phyloP scores from a whole-genome alignment of 306 rosid genomes.

The Dryas octopetala region DNA sequence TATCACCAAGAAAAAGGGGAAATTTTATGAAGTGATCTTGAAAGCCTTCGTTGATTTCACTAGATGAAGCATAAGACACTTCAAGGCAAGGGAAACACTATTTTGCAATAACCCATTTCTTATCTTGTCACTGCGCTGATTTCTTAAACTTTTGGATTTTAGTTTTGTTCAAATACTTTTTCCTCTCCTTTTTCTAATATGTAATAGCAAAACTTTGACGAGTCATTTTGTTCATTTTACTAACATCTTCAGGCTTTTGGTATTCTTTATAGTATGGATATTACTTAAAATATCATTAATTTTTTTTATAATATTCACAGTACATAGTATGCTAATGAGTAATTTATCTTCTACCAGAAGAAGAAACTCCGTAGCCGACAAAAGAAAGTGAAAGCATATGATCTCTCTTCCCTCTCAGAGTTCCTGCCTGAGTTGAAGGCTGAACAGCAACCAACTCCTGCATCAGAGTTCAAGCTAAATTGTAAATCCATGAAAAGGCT shows the following conservation, averaged over 20 bases:
- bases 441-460: constrained; percentile 22
- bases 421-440: constrained; percentile 60
- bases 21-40: neutral
- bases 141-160: neutral
- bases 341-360: constrained; percentile 25
- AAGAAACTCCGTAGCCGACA: constrained; percentile 55
- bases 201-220: neutral
- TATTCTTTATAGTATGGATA: neutral
- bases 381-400: constrained; percentile 67
- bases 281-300: neutral
- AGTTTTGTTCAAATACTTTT: neutral
- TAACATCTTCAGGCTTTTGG: neutral
- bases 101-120: neutral
- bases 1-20: neutral
- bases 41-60: neutral
- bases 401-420: constrained; percentile 64
- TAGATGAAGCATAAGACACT: neutral
- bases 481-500: constrained; percentile 34
- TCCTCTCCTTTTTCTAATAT: neutral
- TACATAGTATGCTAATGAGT: neutral
- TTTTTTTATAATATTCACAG: neutral
- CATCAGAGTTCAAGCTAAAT: constrained; percentile 38
- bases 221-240: neutral
- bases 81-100: neutral
- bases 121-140: neutral